Evolutionary conservation across 169 alveolate species (phyloP).

Genomic region (Plasmodium inui): DNA sequence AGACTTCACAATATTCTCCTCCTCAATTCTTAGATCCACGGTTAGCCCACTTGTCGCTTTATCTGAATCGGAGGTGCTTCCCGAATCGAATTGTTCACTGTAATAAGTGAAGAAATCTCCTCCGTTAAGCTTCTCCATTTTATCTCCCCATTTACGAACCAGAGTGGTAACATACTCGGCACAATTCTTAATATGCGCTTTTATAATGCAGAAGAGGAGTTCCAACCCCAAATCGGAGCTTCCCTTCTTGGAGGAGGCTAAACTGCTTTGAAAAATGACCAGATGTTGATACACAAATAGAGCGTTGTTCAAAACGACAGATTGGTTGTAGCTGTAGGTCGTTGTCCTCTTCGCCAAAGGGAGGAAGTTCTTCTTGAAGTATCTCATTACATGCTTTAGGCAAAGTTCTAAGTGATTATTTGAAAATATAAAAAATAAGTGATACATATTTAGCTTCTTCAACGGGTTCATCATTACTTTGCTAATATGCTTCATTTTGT

Average conservation of each 20-base stretch:
- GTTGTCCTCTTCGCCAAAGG: neutral
- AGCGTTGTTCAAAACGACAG: slow-evolving; percentile 42
- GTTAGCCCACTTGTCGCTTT: neutral
- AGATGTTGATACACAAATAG: slow-evolving; percentile 59
- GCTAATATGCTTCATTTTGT: slow-evolving; percentile 31
- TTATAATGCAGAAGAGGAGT: slow-evolving; percentile 20
- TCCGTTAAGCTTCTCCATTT: neutral
- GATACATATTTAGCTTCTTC: slow-evolving; percentile 39
- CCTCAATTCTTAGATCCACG: slow-evolving; percentile 59
- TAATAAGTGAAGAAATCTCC: slow-evolving; percentile 10
- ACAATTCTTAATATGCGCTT: slow-evolving; percentile 26
- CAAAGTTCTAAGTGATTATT: slow-evolving; percentile 48
- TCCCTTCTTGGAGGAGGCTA: neutral
- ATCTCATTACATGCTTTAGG: slow-evolving; percentile 24
- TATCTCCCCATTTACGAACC: neutral
- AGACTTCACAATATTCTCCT: slow-evolving; percentile 52
- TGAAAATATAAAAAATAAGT: slow-evolving; percentile 67
- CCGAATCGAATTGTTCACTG: neutral
- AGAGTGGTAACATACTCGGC: slow-evolving; percentile 8
- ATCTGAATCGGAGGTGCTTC: neutral
- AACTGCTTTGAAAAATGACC: slow-evolving; percentile 19
- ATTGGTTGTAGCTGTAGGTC: neutral
- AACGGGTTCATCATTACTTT: slow-evolving; percentile 44
- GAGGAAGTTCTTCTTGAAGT: slow-evolving; percentile 2
- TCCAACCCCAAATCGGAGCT: neutral